Evolutionary conservation across 1,284 basidiomycete species (phyloP).

Genomic region (Ustilago vetiveriae): DNA sequence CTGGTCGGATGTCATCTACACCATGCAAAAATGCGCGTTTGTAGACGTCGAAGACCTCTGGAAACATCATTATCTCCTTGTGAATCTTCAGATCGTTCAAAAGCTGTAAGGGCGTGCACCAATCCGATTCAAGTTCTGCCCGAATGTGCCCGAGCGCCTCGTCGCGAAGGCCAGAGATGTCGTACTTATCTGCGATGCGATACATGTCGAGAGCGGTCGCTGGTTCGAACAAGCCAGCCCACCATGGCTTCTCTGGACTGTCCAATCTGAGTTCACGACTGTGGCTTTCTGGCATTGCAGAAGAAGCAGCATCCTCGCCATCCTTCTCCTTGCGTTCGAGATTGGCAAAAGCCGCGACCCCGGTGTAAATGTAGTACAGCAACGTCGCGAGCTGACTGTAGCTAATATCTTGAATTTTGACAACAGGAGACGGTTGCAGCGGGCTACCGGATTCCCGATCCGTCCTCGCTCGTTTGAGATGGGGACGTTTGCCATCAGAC

Average conservation of each 20-base stretch:
- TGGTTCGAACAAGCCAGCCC: not conserved
- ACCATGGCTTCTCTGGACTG: constrained; percentile 1
- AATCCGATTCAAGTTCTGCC: not conserved
- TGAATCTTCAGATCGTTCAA: constrained; percentile 1
- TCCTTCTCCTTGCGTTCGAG: not conserved
- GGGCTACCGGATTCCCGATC: too few relatives aligned
- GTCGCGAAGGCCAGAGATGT: not conserved
- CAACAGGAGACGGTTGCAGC: too few relatives aligned
- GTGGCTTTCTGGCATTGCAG: too few relatives aligned
- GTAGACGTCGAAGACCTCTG: constrained; percentile 12
- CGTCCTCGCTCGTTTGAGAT: too few relatives aligned
- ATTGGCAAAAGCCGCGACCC: not conserved
- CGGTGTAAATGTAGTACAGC: constrained; percentile 7
- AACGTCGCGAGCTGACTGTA: constrained; percentile 3
- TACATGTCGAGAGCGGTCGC: constrained; percentile 14
- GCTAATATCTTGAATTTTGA: not conserved
- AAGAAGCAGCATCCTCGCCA: too few relatives aligned
- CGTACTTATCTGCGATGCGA: constrained; percentile 17
- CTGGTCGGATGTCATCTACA: too few relatives aligned
- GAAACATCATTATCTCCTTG: constrained; percentile 11
- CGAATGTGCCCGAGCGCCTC: constrained; percentile 10
- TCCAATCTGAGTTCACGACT: too few relatives aligned
- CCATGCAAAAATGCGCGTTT: too few relatives aligned
- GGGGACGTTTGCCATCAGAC: too few relatives aligned
- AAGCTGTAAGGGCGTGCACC: not conserved